Evolutionary conservation across 1,139 yeast genomes (phyloP), one percentile per base, ranked within the genome.

Genomic region (Casaregolazyma lundiana): DNA sequence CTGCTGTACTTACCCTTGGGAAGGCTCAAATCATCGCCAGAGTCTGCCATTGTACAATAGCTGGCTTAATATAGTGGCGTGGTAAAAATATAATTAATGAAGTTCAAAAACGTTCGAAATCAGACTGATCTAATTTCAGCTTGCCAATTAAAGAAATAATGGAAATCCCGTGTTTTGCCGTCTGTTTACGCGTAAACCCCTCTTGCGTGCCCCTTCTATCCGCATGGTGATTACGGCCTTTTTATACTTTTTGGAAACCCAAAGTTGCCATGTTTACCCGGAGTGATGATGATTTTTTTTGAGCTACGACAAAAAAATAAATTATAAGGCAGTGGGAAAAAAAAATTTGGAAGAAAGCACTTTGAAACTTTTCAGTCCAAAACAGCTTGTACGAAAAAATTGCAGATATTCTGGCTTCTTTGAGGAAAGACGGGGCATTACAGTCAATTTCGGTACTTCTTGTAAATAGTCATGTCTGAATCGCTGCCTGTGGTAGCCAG

Each of bases 11-110:
- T 47, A 60, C 65, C 72, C 55, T 69, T 70, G 8, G 73, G 73
- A 44, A 69, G 60, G 51, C 72, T 67, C 45, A 70, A 58, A 34
- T 69, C 73, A 51, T 69, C 73, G 5, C 63, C 53, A 5, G 58
- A 53, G 37, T 62, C 66, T 18, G 63, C 57, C 66, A 62, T 62
- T n/a, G 15, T n/a, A 47, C 22, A 29, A 35, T 18, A 35, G 18
- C 32, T 26, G 32, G 32, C 32, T n/a, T n/a, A n/a, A n/a, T n/a
- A n/a, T n/a, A n/a, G n/a, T n/a, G n/a, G n/a, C n/a, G n/a, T n/a
- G n/a, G n/a, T n/a, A 26, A n/a, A 26, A 26, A 26, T 11, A 26
- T 13, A 26, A 11, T n/a, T 26, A n/a, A 26, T n/a, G 13, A 26
- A 26, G 4, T 5, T 4, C 13, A 26, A 26, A 26, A 26, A 26